Evolutionary conservation across 352 stramenopile species (phyloP), one percentile per base, ranked within the genome.

Genomic region (Pythium myriotylum): DNA sequence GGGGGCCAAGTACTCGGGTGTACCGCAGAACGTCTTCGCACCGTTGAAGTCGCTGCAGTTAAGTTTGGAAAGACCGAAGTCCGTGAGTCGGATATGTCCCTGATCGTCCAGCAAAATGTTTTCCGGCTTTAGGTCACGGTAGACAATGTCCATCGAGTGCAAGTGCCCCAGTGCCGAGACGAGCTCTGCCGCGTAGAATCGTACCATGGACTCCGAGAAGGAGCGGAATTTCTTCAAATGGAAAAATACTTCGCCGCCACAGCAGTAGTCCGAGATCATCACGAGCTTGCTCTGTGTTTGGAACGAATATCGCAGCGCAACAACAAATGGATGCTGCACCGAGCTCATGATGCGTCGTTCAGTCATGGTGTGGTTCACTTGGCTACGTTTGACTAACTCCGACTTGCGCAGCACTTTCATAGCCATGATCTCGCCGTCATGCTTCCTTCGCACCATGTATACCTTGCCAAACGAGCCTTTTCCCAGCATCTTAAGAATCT

Each of bases 391-490:
- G 33, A 96, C 83, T n/a, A 96, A 66, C 60, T 96, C 85, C 45
- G 80, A 79, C 65, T 96, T 96, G 32, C 88, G 81, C 29, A 96
- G 65, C 23, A 96, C 86, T 57, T 96, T 96, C 86, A 96, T 96
- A n/a, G 87, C 87, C 41, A 90, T 66, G 40, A 94, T 89, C 54
- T 91, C 81, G 13, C 72, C 70, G 4, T 69, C 72, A 6, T 61
- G 59, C 33, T 93, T 92, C 64, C 98, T 91, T 52, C 88, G 83
- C 7, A 98, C 97, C 50, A 99, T 90, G 73, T 99, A 99, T 27
- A 99, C 97, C 68, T 99, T 98, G 68, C 94, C 95, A 74, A 98
- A 98, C 6, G 86, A 98, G 27, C 96, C 96, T 67, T 99, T 99
- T 39, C 96, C 96, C 66, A 99, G 95, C 74, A 99, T 97, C 73